Percentiles rank a stretch among this genome's conserved stretches.
Evolutionary conservation across 1,284 basidiomycete species (phyloP).

Genomic region (Phlebopus sp.): DNA sequence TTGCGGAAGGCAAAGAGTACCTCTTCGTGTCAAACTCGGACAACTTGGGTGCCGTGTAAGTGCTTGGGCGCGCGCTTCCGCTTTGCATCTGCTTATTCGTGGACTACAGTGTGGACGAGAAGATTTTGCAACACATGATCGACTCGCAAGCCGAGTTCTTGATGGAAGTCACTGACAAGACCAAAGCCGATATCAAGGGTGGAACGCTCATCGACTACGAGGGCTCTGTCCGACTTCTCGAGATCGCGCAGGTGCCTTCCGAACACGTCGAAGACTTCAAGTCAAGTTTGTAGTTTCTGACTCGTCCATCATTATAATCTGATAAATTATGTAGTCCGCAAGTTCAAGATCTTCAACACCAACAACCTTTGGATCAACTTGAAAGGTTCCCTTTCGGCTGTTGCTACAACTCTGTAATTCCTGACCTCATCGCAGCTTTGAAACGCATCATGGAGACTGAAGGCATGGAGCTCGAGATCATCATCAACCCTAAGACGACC

Average conservation of each 20-base stretch:
- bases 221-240: constrained; percentile 89
- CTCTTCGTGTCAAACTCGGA: constrained; percentile 99
- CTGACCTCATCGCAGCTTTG: constrained; percentile 52
- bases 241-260: constrained; percentile 97
- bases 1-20: constrained; percentile 97
- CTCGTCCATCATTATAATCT: constrained; percentile 3
- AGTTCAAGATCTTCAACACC: constrained; percentile 97
- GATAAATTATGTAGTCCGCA: constrained; percentile 53
- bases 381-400: constrained; percentile 43
- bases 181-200: constrained; percentile 99
- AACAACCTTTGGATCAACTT: constrained; percentile 99
- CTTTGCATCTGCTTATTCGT: constrained; percentile 13
- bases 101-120: constrained; percentile 66
- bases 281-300: constrained; percentile 53
- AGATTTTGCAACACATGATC: constrained; percentile 89
- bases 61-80: constrained; percentile 29
- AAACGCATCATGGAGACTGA: constrained; percentile 94
- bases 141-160: constrained; percentile 86
- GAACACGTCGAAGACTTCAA: constrained; percentile 99
- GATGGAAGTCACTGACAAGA: constrained; percentile 99
- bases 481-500: constrained; percentile 91
- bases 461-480: constrained; percentile 89
- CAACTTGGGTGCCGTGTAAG: constrained; percentile 96
- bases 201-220: constrained; percentile 98
- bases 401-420: neutral